Evolutionary conservation across 2,329 filamentous ascomycete genomes (phyloP), one percentile per base, ranked within the genome.

Genomic region (Penicillium glabrum): DNA sequence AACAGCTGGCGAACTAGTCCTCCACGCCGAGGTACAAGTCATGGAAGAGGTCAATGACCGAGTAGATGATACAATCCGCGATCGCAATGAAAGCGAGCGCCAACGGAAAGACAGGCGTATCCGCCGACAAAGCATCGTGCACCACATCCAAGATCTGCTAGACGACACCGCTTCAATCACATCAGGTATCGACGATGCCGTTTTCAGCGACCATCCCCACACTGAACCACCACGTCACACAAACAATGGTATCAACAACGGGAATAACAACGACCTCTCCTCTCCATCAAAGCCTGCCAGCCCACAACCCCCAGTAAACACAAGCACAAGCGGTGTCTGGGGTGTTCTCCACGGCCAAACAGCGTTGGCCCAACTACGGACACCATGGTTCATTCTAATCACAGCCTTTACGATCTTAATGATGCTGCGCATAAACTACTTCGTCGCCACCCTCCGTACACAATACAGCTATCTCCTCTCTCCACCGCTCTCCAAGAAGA

Each of bases 371-470:
- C 93, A 97, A 74, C 89, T 96, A 63, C 73, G 77, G 8, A 90
- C 88, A 2, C 88, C 88, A 0, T 96, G 91, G 91, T 96, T 95
- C 72, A 79, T 90, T n/a, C 82, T 96, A 44, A 90, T 96, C 65
- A 89, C 90, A 6, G 74, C 90, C n/a, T 95, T 96, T 71, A 96
- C 91, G 24, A 81, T 89, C 29, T 77, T 90, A 44, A 87, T 89
- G 73, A 90, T 89, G 87, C 88, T 87, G 2, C 83, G 89, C 37
- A 96, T 96, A 80, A 96, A 96, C 77, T 96, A 92, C 79, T 96
- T 96, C 70, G 90, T 96, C 50, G 90, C 92, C 5, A 95, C 92
- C 2, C 88, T 96, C 58, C 84, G 89, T 3, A 82, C 87, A 1
- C 92, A 97, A 72, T 96, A 96, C 75, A 83, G 86, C 45, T 88